These are phyloP conservation scores for Trichoderma endophyticum DNA, from an alignment of 2,329 filamentous ascomycete species.

Conservation along the genomic window DNA sequence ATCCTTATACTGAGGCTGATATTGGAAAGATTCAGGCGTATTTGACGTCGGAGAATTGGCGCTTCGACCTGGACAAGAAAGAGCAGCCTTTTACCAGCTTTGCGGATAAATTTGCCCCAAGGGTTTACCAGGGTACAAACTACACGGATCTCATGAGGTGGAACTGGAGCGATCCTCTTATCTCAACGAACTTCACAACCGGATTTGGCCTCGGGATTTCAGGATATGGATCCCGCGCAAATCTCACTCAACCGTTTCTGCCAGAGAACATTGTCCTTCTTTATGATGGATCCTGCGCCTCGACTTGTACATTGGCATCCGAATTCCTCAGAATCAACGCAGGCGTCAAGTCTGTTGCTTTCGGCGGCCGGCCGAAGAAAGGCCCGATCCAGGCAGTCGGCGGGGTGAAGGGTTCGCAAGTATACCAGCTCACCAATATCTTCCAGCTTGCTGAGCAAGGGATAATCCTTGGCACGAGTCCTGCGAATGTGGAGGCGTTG, in stretches of 20 bases:
- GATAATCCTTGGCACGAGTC: background rate
- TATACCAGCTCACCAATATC: background rate
- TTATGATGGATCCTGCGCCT: conserved; percentile 58
- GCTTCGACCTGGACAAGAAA: conserved; percentile 36
- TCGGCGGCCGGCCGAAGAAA: conserved; percentile 47
- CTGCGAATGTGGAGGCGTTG: background rate
- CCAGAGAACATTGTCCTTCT: conserved; percentile 57
- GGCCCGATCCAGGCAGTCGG: conserved; percentile 53
- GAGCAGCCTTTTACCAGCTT: conserved; percentile 49
- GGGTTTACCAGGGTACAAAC: conserved; percentile 45
- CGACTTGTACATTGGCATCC: conserved; percentile 55
- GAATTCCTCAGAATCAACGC: conserved; percentile 52
- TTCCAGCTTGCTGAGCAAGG: background rate
- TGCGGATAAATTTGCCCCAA: conserved; percentile 43
- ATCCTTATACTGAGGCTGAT: conserved; percentile 34
- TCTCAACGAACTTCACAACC: conserved; percentile 36
- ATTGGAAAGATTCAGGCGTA: background rate
- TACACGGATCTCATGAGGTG: conserved; percentile 53
- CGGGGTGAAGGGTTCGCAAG: conserved; percentile 49
- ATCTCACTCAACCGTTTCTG: conserved; percentile 50
- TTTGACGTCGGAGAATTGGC: background rate
- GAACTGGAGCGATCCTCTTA: conserved; percentile 45
- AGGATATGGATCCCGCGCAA: conserved; percentile 40
- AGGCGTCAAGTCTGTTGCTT: conserved; percentile 49
- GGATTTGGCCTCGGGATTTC: conserved; percentile 35